Evolutionary conservation across 148 eudicot genomes (phyloP).

Genomic region (Chenopodium quinoa): DNA sequence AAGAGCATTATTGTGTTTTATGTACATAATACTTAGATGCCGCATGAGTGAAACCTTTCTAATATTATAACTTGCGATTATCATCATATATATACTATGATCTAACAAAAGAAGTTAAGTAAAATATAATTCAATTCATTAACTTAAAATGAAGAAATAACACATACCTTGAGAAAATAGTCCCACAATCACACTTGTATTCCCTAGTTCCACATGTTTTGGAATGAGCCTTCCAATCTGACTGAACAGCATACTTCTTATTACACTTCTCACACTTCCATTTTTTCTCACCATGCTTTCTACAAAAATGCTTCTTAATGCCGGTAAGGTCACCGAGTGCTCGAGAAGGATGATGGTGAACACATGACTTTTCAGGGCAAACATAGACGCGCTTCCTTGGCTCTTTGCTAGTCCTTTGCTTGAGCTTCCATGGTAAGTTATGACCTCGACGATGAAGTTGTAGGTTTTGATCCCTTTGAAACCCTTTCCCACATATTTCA

Average conservation of each 20-base stretch:
- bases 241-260: constrained; percentile 88
- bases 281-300: constrained; percentile 97
- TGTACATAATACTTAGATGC: no score
- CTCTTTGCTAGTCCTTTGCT: constrained; percentile 79
- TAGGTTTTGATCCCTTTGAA: constrained; percentile 83
- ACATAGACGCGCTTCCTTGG: constrained; percentile 77
- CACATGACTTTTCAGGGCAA: constrained; percentile 82
- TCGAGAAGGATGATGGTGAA: constrained; percentile 85
- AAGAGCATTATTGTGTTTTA: no score
- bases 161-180: constrained; percentile 78
- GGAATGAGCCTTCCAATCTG: constrained; percentile 96
- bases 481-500: constrained; percentile 94
- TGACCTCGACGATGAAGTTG: constrained; percentile 90
- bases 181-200: constrained; percentile 92
- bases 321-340: constrained; percentile 92
- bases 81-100: background rate
- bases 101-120: background rate
- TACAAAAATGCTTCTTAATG: constrained; percentile 83
- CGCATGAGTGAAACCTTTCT: no score
- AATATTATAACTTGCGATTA: no score
- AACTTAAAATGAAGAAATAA: background rate
- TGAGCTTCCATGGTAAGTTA: constrained; percentile 94
- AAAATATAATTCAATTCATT: no score
- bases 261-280: constrained; percentile 97
- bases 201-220: constrained; percentile 97